Conservation (phyloP, 768 basidiomycete species). For the Leccinum fibrillosum region DNA sequence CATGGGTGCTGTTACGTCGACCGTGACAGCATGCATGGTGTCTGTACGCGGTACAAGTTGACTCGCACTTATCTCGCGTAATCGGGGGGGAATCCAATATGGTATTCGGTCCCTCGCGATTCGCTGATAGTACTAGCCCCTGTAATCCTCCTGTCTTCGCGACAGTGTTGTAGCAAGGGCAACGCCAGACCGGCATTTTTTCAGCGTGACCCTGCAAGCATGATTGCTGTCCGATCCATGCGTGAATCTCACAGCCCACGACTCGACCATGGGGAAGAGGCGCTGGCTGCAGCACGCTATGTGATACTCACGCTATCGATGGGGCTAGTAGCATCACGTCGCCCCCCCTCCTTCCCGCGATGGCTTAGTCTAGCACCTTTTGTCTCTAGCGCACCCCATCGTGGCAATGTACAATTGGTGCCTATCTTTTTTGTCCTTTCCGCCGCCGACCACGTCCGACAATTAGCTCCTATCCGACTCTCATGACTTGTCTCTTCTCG, state of each 20-base stretch:
- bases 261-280: neutral
- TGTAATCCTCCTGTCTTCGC: neutral
- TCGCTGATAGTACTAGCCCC: constrained; percentile 1
- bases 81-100: constrained; percentile 14
- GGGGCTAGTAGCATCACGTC: neutral
- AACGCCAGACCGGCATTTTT: constrained; percentile 2
- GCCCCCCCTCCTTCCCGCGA: constrained; percentile 16
- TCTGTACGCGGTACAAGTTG: neutral
- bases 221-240: neutral
- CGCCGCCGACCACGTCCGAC: constrained; percentile 14
- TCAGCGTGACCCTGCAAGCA: neutral
- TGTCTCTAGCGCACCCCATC: constrained; percentile 4
- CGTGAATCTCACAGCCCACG: constrained; percentile 15
- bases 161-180: constrained; percentile 6
- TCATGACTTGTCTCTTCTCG: neutral
- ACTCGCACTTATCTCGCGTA: constrained; percentile 18
- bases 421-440: constrained; percentile 14
- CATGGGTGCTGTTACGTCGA: constrained; percentile 23
- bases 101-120: constrained; percentile 14
- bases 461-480: constrained; percentile 22
- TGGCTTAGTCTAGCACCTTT: constrained; percentile 12
- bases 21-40: constrained; percentile 16
- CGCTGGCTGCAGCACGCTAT: neutral
- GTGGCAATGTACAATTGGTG: constrained; percentile 12
- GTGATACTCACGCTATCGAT: constrained; percentile 13